Evolutionary conservation across 2,329 filamentous ascomycete genomes (phyloP), one percentile per base, ranked within the genome.

Genomic region (Pseudogymnoascus sp.): DNA sequence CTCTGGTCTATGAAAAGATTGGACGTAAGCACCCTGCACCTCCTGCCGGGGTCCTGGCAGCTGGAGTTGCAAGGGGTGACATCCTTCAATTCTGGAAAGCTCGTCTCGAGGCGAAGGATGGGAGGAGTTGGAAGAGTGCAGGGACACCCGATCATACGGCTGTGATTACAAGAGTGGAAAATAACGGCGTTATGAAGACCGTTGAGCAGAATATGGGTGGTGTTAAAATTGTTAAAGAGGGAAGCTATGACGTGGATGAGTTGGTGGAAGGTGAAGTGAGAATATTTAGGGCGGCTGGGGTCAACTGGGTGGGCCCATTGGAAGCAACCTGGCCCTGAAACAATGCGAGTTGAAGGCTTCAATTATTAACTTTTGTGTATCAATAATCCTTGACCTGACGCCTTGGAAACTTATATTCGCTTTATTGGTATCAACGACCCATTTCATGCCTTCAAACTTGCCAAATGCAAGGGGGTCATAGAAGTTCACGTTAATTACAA

Each of bases 91-190:
- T 75, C 35, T 67, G 69, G 5, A 66, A 65, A 12, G 67, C 71
- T 19, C 65, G 70, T 37, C 74, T 74, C 63, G 68, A 68, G 43
- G 63, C 62, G 19, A 60, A 62, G 35, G 65, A 68, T 62, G 71
- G 70, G 1, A 58, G 66, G 64, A 69, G 65, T 45, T 70, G 67
- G 64, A 60, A 60, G 58, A 60, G 21, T 11, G 71, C 71, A 6
- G 73, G 70, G n/a, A 66, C 45, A 19, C 71, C 72, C 12, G 70
- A 74, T 66, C 72, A 75, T 67, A 74, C 72, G 3, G 68, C 72
- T 60, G 68, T 74, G 49, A 61, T 74, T 21, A 69, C 68, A 52
- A 67, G 63, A 4, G 69, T 74, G 19, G 65, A 67, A 2, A 62
- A 65, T 4, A 66, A 69, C 66, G 66, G 69, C 1, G 65, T 66